These are phyloP conservation scores for Peronospora farinosa DNA, from an alignment of 352 stramenopile genomes.

Conservation along the genomic window DNA sequence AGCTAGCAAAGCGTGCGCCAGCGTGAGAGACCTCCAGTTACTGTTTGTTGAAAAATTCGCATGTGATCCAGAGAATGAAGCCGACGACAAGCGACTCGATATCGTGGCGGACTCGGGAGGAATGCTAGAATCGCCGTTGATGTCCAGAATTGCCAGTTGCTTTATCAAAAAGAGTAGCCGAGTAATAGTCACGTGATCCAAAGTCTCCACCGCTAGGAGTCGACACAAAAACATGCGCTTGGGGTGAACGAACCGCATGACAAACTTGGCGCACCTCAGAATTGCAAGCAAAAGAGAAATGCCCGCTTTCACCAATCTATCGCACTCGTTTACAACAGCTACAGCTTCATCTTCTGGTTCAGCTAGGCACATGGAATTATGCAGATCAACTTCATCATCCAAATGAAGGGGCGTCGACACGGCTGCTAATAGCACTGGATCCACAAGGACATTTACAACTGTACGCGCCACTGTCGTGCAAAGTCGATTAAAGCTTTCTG, in stretches of 20 bases:
- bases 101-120: background rate
- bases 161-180: conserved; percentile 60
- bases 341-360: conserved; percentile 60
- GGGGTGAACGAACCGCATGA: conserved; percentile 49
- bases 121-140: conserved; percentile 1
- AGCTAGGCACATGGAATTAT: conserved; percentile 4
- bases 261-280: conserved; percentile 62
- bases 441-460: conserved; percentile 54
- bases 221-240: conserved; percentile 72
- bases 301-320: conserved; percentile 62
- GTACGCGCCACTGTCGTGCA: conserved; percentile 41
- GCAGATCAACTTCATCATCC: conserved; percentile 29
- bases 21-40: conserved; percentile 65
- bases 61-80: conserved; percentile 8
- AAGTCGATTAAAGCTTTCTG: conserved; percentile 54
- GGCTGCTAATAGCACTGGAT: conserved; percentile 46
- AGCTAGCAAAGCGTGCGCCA: conserved; percentile 66
- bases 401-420: conserved; percentile 31
- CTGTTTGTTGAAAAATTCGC: conserved; percentile 34
- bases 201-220: conserved; percentile 58
- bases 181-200: conserved; percentile 68
- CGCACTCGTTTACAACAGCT: conserved; percentile 51
- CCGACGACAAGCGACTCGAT: conserved; percentile 9
- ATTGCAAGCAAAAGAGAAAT: conserved; percentile 67
- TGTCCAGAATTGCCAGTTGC: conserved; percentile 51